These are phyloP conservation scores for Fomitopsis serialis DNA, from an alignment of 768 basidiomycete species.

Conservation along the genomic window DNA sequence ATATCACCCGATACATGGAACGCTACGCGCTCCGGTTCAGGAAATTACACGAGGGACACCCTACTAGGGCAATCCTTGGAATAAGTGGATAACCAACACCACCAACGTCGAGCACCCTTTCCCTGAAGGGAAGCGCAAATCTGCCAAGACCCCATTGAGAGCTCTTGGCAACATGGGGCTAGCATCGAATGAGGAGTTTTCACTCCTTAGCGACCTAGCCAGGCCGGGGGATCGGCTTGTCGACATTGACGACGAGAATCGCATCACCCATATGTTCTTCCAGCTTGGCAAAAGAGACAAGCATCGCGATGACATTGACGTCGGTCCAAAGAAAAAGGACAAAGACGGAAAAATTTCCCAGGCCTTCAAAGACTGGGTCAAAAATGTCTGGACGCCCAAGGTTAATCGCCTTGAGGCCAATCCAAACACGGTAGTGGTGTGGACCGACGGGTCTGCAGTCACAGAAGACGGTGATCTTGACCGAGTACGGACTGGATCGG, in stretches of 20 bases:
- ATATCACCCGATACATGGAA: background rate
- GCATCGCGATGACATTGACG: background rate
- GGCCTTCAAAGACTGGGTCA: background rate
- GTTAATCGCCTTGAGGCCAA: background rate
- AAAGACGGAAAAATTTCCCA: background rate
- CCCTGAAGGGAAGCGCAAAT: background rate
- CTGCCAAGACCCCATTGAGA: background rate
- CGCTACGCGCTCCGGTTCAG: background rate
- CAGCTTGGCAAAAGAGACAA: background rate
- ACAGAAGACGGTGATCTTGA: background rate
- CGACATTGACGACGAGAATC: background rate
- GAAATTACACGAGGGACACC: background rate
- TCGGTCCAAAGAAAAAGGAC: background rate
- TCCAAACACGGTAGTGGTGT: background rate
- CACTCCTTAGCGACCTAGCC: no score
- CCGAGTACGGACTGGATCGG: background rate
- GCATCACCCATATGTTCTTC: background rate
- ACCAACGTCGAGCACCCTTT: background rate
- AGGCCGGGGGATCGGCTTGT: no score
- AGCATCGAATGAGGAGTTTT: background rate
- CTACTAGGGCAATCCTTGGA: background rate
- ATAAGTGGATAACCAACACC: background rate
- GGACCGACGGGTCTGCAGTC: background rate
- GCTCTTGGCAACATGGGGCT: background rate
- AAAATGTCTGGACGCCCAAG: background rate